Evolutionary conservation across 257 asterid species (phyloP), one percentile per base, ranked within the genome.

Genomic region (Salvia rosmarinus): DNA sequence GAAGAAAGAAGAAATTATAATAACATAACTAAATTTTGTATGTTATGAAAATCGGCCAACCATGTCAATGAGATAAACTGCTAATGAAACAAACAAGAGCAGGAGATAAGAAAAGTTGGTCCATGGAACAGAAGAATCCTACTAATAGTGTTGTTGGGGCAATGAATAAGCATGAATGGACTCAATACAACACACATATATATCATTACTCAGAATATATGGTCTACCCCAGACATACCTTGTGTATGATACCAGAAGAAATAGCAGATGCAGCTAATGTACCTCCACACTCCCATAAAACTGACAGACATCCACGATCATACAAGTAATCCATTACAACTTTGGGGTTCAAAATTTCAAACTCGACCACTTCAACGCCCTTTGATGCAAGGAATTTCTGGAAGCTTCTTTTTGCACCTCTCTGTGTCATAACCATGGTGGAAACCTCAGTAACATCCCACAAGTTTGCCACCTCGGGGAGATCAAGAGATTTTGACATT

Each of bases 231-330:
- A 32, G 1, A 55, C 75, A 71, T 77, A 88, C 99, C 93, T 89
- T 94, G 87, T 94, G 99, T 81, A 94, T 78, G 71, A 89, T 84
- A 70, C 98, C 95, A 60, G 95, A 87, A 34, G 95, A 87, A 81
- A 94, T 86, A 47, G 96, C 99, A 77, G 98, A 89, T 61, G 99
- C 99, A 70, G 99, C 95, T 79, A 94, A 78, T 5, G 90, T 83
- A 75, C 99, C 98, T 76, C 99, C 98, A 72, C 98, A 94, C 79
- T 94, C 99, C 99, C 99, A 94, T 64, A 94, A 76, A 81, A 94
- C 82, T 0, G 98, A 94, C 42, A 94, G 98, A 78, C 94, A 91
- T 32, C 98, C 99, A 64, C 98, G 96, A 77, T 84, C 95, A 70
- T 86, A 85, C 78, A 95, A 84, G 79, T 95, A 91, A 30, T 85